phyloP scores from a whole-genome alignment of 2,329 filamentous ascomycete genomes.

The Didymella glomerata region DNA sequence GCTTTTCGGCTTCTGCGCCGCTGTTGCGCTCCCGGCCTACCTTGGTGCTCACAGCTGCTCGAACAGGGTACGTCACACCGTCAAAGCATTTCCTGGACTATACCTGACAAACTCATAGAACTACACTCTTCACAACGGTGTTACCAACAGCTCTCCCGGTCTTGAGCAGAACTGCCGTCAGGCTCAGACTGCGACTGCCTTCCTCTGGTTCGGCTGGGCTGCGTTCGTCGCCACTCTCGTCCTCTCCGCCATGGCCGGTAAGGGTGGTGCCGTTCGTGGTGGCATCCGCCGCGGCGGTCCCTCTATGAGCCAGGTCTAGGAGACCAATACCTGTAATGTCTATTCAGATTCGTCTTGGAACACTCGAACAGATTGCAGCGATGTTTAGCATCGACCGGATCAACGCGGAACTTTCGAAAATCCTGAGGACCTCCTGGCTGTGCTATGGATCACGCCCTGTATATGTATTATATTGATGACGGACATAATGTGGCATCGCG shows the following conservation, averaged over 20 bases:
- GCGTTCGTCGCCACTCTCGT: slow-evolving; percentile 65
- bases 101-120: slow-evolving; percentile 39
- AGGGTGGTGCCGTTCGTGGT: slow-evolving; percentile 58
- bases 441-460: slow-evolving; percentile 4
- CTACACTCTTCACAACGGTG: slow-evolving; percentile 60
- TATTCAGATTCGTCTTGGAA: slow-evolving; percentile 41
- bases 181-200: slow-evolving; percentile 76
- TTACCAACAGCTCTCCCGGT: slow-evolving; percentile 69
- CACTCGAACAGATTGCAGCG: slow-evolving; percentile 30
- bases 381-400: slow-evolving; percentile 15
- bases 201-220: slow-evolving; percentile 80
- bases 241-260: slow-evolving; percentile 64
- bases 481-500: slow-evolving; percentile 15
- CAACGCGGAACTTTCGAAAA: not conserved
- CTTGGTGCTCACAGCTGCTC: slow-evolving; percentile 74
- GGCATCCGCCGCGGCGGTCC: slow-evolving; percentile 57
- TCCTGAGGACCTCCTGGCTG: not conserved
- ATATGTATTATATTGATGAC: slow-evolving; percentile 24
- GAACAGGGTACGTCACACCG: slow-evolving; percentile 58
- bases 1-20: slow-evolving; percentile 75
- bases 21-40: slow-evolving; percentile 74
- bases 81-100: not conserved
- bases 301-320: slow-evolving; percentile 65
- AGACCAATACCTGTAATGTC: slow-evolving; percentile 29
- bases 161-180: slow-evolving; percentile 74